phyloP scores from a whole-genome alignment of 192 early-diverging fungal genomes.

The Diversispora epigaea region DNA sequence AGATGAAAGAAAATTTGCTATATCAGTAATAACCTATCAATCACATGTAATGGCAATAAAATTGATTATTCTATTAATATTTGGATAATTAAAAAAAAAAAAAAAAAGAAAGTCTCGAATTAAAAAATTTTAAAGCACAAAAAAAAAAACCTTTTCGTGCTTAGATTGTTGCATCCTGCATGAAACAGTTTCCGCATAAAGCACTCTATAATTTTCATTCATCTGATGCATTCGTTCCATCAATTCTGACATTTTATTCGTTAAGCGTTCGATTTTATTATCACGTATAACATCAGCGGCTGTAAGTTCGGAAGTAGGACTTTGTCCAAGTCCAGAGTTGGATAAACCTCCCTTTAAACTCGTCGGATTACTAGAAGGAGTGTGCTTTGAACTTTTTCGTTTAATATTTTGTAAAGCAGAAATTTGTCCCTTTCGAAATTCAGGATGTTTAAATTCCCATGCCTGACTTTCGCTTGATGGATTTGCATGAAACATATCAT shows the following conservation, averaged over 20 bases:
- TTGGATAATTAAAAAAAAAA: background rate
- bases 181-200: constrained; percentile 27
- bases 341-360: background rate
- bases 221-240: constrained; percentile 23
- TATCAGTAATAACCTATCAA: constrained; percentile 26
- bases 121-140: background rate
- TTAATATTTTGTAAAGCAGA: constrained; percentile 70
- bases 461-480: constrained; percentile 64
- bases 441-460: constrained; percentile 88
- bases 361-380: background rate
- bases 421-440: constrained; percentile 72
- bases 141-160: constrained; percentile 19
- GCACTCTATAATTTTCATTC: constrained; percentile 23
- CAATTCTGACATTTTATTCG: constrained; percentile 27
- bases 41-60: background rate
- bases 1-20: constrained; percentile 22
- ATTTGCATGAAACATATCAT: constrained; percentile 56
- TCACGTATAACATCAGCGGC: constrained; percentile 3
- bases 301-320: background rate
- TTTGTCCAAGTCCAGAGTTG: background rate
- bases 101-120: background rate
- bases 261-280: constrained; percentile 27
- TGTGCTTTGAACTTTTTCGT: constrained; percentile 52
- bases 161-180: constrained; percentile 29
- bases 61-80: background rate